Base-by-base conservation (phyloP, 768 basidiomycete genomes). In the Tylopilus subfusipes region DNA sequence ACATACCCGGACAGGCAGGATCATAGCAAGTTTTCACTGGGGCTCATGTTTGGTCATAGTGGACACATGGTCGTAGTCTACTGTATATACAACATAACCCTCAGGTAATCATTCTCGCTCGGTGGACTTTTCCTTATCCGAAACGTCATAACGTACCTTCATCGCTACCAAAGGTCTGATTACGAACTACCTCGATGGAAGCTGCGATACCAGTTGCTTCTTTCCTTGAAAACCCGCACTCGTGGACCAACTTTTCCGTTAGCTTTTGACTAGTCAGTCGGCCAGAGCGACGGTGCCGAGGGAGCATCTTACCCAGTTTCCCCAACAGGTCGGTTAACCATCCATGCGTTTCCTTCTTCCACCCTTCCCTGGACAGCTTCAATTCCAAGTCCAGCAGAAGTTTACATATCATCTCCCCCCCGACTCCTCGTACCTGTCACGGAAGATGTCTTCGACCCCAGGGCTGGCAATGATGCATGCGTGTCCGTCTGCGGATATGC, bases 401-500 rank as follows among this genome's bases (percentile, higher is more conserved):
- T 16, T 39, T 21, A 0, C 31, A 56, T 42, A 73, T 56, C 45
- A n/a, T n/a, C 49, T 67, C 59, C 51, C 36, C 42, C 36, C 64
- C 10, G 74, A 76, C 50, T 68, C 65, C 13, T 66, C 52, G 48
- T 72, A 73, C 51, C 67, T 69, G 3, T 55, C 57, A 11, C 53
- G 53, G 43, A 68, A 68, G 24, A 50, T 49, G 40, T 62, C 50
- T 0, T 46, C 62, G 14, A 57, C 53, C 18, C 73, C 68, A 16
- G 62, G 54, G 38, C 48, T 68, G 13, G 74, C 68, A 13, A 75
- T 76, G 56, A 78, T 67, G 54, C 77, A 78, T 4, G 75, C 78
- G 19, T 74, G 69, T 16, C 70, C 74, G 11, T 58, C 33, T 1
- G 65, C 54, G 33, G 48, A 40, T 57, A 78, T 73, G 1, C 59